Percentiles rank a stretch among this genome's conserved stretches.
Conservation (phyloP, 2,329 filamentous ascomycete genomes). For the Aspergillus quadrilineatus region DNA sequence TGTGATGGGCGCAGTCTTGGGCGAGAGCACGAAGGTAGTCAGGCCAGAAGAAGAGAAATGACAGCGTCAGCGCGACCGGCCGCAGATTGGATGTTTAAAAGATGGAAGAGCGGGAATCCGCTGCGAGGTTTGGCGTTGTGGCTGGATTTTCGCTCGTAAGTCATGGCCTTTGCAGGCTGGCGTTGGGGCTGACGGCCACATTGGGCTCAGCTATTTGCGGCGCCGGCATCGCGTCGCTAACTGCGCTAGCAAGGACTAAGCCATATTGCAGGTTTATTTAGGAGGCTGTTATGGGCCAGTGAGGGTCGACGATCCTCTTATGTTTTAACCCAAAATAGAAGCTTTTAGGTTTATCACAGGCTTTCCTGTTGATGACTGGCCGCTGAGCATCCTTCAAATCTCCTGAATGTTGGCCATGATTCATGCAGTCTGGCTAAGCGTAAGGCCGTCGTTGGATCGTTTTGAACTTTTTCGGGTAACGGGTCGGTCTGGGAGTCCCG, state of each 20-base stretch:
- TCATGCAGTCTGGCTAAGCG: not conserved
- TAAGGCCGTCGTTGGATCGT: not conserved
- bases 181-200: not conserved
- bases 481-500: not conserved
- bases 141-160: not conserved
- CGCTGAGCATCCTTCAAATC: not conserved
- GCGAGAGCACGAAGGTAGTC: not conserved
- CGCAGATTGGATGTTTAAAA: not conserved
- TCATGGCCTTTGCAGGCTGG: not conserved
- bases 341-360: not conserved
- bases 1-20: not conserved
- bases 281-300: not conserved
- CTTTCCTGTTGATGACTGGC: not conserved
- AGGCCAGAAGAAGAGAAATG: not conserved
- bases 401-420: not conserved
- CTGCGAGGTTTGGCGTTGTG: not conserved
- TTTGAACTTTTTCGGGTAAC: not conserved
- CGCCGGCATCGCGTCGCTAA: not conserved
- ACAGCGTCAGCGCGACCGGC: not conserved
- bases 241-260: not conserved
- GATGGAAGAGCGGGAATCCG: not conserved
- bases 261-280: slow-evolving; percentile 3
- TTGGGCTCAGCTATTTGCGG: not conserved
- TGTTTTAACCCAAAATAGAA: slow-evolving; percentile 1
- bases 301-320: not conserved